Conservation (phyloP, 441 rosid genomes). For the Kokia cookei region DNA sequence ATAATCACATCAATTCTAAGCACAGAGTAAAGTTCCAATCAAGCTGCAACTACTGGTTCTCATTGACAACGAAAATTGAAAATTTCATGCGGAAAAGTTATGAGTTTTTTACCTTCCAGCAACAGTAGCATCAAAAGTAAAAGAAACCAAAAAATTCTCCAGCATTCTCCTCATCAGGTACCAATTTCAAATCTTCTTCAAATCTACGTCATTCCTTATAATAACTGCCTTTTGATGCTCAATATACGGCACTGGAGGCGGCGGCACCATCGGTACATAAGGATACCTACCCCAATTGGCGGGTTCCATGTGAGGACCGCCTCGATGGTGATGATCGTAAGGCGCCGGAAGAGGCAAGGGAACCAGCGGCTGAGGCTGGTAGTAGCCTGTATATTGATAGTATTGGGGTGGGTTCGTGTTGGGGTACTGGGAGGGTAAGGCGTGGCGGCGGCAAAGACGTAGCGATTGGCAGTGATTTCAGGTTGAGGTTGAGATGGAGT, state of each 20-base stretch:
- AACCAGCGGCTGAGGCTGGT: constrained; percentile 50
- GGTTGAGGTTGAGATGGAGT: constrained; percentile 51
- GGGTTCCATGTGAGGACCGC: constrained; percentile 26
- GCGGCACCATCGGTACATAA: constrained; percentile 44
- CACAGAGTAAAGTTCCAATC: not conserved
- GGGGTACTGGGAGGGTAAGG: constrained; percentile 56
- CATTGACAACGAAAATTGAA: not conserved
- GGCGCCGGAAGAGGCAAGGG: constrained; percentile 57
- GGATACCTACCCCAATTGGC: constrained; percentile 71
- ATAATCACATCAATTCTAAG: not conserved
- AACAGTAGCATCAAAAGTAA: constrained; percentile 90
- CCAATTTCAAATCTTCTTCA: constrained; percentile 74
- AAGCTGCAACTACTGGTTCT: not conserved
- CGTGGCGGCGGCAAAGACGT: constrained; percentile 82
- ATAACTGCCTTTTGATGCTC: constrained; percentile 94
- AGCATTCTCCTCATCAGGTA: constrained; percentile 56
- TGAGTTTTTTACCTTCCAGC: constrained; percentile 57
- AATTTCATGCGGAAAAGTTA: constrained; percentile 2
- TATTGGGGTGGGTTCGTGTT: constrained; percentile 44
- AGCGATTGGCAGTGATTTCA: constrained; percentile 62
- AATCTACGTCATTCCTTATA: constrained; percentile 73
- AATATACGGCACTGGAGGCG: constrained; percentile 44
- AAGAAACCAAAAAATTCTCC: constrained; percentile 69
- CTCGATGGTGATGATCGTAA: constrained; percentile 58
- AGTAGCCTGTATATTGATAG: constrained; percentile 68